Evolutionary conservation across 352 stramenopile species (phyloP).

Genomic region (Phytophthora gonapodyides): DNA sequence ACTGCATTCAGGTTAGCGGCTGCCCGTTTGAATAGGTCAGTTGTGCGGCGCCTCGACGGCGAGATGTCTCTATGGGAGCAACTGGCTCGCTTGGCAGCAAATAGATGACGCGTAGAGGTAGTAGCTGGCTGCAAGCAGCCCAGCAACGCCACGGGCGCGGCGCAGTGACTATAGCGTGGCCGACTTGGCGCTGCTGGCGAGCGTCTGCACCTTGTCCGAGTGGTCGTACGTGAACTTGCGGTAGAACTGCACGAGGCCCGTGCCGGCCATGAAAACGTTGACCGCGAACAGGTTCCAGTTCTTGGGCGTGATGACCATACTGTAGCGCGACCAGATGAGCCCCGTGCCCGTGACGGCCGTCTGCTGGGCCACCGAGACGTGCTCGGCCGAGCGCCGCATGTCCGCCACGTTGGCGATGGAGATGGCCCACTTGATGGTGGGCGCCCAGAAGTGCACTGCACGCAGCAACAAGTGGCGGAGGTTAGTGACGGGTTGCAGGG

Average conservation of each 20-base stretch:
- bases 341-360: slow-evolving; percentile 74
- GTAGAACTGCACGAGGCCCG: slow-evolving; percentile 81
- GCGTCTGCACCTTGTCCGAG: neutral
- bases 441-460: slow-evolving; percentile 87
- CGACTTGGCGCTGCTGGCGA: slow-evolving; percentile 40
- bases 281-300: slow-evolving; percentile 92
- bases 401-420: slow-evolving; percentile 86
- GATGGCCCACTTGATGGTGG: slow-evolving; percentile 89
- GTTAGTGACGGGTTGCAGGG: neutral
- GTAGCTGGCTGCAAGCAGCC: neutral
- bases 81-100: slow-evolving; percentile 6
- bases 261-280: slow-evolving; percentile 88
- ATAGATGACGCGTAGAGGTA: neutral
- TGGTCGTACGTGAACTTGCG: slow-evolving; percentile 68
- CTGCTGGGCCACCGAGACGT: slow-evolving; percentile 55
- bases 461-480: no score
- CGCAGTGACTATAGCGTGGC: neutral
- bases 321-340: slow-evolving; percentile 92
- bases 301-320: slow-evolving; percentile 84
- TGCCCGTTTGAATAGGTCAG: slow-evolving; percentile 9
- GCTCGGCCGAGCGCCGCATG: slow-evolving; percentile 61
- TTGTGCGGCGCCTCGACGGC: slow-evolving; percentile 1
- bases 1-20: slow-evolving; percentile 16
- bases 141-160: no score
- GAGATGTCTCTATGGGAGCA: slow-evolving; percentile 4